Percentiles rank a stretch among this genome's conserved stretches.
These are phyloP conservation scores for Mortierella sp. DNA, from an alignment of 371 early-diverging fungal genomes.

Conservation along the genomic window DNA sequence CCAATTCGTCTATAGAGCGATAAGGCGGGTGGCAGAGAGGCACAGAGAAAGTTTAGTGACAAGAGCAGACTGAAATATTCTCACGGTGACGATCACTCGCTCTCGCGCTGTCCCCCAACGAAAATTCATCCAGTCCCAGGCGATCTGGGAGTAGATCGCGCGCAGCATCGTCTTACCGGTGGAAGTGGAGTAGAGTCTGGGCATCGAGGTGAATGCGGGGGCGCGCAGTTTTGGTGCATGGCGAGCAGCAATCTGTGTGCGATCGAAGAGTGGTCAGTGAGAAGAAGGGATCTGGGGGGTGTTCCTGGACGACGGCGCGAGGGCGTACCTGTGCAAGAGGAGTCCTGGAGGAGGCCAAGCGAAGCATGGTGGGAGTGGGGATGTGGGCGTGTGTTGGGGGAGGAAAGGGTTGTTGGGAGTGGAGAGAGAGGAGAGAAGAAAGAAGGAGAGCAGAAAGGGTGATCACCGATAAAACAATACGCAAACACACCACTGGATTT, in stretches of 20 bases:
- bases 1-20: slow-evolving; percentile 67
- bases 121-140: not conserved
- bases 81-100: slow-evolving; percentile 24
- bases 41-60: not conserved
- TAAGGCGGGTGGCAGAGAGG: not conserved
- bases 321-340: slow-evolving; percentile 65
- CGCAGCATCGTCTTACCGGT: slow-evolving; percentile 68
- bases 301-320: not conserved
- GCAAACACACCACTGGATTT: no score
- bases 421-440: slow-evolving; percentile 17
- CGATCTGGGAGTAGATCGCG: no score
- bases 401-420: slow-evolving; percentile 12
- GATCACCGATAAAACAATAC: no score
- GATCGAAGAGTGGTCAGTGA: not conserved
- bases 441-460: slow-evolving; percentile 3
- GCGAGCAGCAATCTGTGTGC: slow-evolving; percentile 65
- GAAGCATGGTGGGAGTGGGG: slow-evolving; percentile 60
- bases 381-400: slow-evolving; percentile 11
- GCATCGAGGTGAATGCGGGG: slow-evolving; percentile 65
- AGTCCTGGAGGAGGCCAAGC: slow-evolving; percentile 67
- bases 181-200: slow-evolving; percentile 69
- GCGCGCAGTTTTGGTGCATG: slow-evolving; percentile 65
- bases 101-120: slow-evolving; percentile 8
- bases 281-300: not conserved
- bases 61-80: slow-evolving; percentile 22